A percentile compares a stretch with the other conserved stretches of the same genome.
Evolutionary conservation across 176 grass and related monocot genomes (phyloP).

Genomic region (Poa annua): DNA sequence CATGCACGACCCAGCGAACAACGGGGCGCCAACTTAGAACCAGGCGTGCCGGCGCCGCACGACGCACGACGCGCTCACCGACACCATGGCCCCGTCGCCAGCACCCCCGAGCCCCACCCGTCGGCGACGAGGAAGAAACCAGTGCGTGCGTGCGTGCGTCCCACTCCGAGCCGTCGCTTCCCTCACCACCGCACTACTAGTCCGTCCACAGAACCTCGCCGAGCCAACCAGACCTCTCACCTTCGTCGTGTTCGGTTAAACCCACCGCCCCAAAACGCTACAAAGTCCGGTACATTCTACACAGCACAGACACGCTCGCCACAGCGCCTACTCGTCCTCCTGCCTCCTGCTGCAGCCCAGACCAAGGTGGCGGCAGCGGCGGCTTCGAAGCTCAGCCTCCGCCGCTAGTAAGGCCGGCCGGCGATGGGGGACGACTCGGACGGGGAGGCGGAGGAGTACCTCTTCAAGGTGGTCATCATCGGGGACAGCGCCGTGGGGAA

Average conservation of each 20-base stretch:
- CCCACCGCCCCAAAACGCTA: conserved; percentile 30
- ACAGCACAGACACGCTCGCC: not conserved
- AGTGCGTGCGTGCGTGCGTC: conserved; percentile 32
- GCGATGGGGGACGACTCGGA: conserved; percentile 61
- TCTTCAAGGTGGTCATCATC: conserved; percentile 78
- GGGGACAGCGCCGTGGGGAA: conserved; percentile 72
- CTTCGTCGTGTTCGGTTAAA: conserved; percentile 36
- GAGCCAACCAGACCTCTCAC: not conserved
- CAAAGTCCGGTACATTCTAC: conserved; percentile 39
- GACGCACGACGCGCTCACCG: not conserved
- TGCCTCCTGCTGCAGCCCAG: not conserved
- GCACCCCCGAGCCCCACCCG: not conserved
- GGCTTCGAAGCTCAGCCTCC: not conserved
- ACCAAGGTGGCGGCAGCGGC: not conserved
- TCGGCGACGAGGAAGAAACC: too few relatives aligned
- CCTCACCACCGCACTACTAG: conserved; percentile 24
- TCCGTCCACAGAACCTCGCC: not conserved
- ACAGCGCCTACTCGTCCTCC: not conserved
- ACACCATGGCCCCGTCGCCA: conserved; percentile 23
- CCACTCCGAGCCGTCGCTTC: conserved; percentile 26
- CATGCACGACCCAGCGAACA: not conserved
- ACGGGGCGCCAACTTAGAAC: conserved; percentile 37
- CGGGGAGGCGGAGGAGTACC: conserved; percentile 69
- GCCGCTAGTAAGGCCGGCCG: not conserved
- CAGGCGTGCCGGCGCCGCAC: conserved; percentile 1